These are phyloP conservation scores for Setaria viridis DNA, from an alignment of 202 grass and related monocot species.

Conservation along the genomic window DNA sequence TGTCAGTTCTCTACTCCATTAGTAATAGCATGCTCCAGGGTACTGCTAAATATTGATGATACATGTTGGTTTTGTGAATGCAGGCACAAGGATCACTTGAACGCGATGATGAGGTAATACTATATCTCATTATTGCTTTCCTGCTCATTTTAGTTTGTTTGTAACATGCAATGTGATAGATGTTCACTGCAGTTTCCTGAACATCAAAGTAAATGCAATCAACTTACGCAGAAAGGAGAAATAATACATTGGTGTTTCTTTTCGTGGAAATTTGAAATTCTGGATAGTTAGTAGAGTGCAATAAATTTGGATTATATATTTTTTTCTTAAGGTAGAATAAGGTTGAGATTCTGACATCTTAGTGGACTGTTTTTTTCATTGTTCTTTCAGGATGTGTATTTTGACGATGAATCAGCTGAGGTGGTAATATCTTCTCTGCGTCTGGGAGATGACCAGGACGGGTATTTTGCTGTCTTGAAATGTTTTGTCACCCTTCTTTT, in stretches of 20 bases:
- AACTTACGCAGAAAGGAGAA: constrained; percentile 11
- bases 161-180: constrained; percentile 16
- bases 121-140: constrained; percentile 29
- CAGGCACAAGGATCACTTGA: constrained; percentile 91
- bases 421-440: constrained; percentile 95
- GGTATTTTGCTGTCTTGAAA: constrained; percentile 58
- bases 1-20: constrained; percentile 7
- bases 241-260: background rate
- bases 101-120: constrained; percentile 94
- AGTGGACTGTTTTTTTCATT: constrained; percentile 13
- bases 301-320: constrained; percentile 6
- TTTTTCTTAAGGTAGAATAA: constrained; percentile 30
- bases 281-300: background rate
- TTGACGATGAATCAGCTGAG: constrained; percentile 94
- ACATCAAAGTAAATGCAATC: background rate
- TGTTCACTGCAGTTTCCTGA: background rate
- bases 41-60: constrained; percentile 26
- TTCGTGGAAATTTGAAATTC: constrained; percentile 1
- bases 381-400: constrained; percentile 85
- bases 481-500: background rate
- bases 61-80: constrained; percentile 46
- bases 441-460: constrained; percentile 82
- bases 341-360: constrained; percentile 19
- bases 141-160: constrained; percentile 43
- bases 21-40: background rate